phyloP scores from a whole-genome alignment of 2,329 filamentous ascomycete genomes.

The Graphium sp. region DNA sequence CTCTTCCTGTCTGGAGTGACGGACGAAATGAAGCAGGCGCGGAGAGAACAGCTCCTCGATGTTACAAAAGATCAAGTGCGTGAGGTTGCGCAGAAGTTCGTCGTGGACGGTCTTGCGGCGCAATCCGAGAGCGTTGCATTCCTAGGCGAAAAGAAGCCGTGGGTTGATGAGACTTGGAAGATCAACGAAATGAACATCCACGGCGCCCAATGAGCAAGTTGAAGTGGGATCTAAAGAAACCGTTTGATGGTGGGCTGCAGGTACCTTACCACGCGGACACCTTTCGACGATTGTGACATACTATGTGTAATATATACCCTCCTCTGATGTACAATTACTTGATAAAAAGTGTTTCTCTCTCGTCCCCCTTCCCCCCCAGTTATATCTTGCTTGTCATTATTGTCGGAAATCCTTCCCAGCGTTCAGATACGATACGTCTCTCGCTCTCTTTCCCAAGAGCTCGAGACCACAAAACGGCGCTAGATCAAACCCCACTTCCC shows the following conservation, averaged over 20 bases:
- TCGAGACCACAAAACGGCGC: conserved; percentile 43
- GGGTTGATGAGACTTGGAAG: conserved; percentile 59
- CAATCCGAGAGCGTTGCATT: conserved; percentile 50
- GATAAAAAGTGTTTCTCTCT: conserved; percentile 5
- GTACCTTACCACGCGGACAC: conserved; percentile 5
- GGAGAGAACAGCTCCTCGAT: conserved; percentile 72
- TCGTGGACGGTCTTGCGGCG: conserved; percentile 49
- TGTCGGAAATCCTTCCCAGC: conserved; percentile 12
- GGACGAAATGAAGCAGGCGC: conserved; percentile 73
- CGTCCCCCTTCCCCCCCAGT: neutral
- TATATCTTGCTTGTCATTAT: neutral
- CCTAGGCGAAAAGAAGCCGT: conserved; percentile 69
- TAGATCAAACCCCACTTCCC: conserved; percentile 24
- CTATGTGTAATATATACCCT: conserved; percentile 3
- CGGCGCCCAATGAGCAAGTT: conserved; percentile 12
- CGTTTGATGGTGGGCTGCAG: conserved; percentile 1
- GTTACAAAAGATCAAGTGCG: conserved; percentile 69
- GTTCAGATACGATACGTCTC: conserved; percentile 51
- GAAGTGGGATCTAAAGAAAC: neutral
- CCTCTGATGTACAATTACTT: conserved; percentile 5
- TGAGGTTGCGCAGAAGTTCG: conserved; percentile 63
- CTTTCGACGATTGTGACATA: conserved; percentile 1
- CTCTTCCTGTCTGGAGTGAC: conserved; percentile 74
- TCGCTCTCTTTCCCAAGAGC: conserved; percentile 23
- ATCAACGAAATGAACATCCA: conserved; percentile 58